A percentile compares a stretch with the other conserved stretches of the same genome.
Evolutionary conservation across 2,329 filamentous ascomycete genomes (phyloP).

Genomic region (Chrysoporthe cubensis): DNA sequence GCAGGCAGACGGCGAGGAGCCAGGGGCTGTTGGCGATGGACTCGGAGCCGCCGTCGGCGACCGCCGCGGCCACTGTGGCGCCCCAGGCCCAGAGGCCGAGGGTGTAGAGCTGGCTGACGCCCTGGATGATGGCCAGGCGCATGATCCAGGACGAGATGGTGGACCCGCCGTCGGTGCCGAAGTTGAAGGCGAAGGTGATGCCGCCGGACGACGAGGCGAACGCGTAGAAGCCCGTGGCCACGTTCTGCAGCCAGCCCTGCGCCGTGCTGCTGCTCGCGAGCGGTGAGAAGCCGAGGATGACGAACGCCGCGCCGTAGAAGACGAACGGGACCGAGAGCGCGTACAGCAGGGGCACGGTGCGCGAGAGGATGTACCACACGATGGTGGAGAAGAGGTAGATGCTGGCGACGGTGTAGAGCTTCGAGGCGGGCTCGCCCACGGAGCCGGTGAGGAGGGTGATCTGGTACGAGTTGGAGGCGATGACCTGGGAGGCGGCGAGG

Average conservation of each 20-base stretch:
- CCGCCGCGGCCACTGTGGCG: slow-evolving; percentile 49
- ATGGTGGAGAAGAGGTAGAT: slow-evolving; percentile 61
- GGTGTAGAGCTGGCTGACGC: slow-evolving; percentile 66
- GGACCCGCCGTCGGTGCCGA: slow-evolving; percentile 63
- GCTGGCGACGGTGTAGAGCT: slow-evolving; percentile 61
- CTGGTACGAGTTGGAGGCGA: slow-evolving; percentile 67
- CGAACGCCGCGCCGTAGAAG: slow-evolving; percentile 63
- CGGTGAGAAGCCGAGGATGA: slow-evolving; percentile 62
- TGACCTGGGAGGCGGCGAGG: slow-evolving; percentile 62
- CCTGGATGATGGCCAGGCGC: slow-evolving; percentile 66
- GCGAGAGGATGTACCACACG: slow-evolving; percentile 64
- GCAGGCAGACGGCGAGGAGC: slow-evolving; percentile 55
- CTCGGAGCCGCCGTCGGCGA: slow-evolving; percentile 38
- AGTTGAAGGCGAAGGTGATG: slow-evolving; percentile 69
- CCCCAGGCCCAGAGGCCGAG: slow-evolving; percentile 69
- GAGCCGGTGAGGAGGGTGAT: slow-evolving; percentile 66
- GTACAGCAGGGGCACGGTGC: slow-evolving; percentile 56
- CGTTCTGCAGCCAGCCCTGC: slow-evolving; percentile 58
- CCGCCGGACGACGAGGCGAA: slow-evolving; percentile 64
- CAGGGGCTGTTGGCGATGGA: slow-evolving; percentile 34
- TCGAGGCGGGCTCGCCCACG: slow-evolving; percentile 58
- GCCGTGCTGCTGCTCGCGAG: slow-evolving; percentile 45
- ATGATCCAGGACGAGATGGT: slow-evolving; percentile 70
- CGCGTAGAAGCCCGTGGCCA: slow-evolving; percentile 64
- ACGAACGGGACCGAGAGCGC: slow-evolving; percentile 61